Evolutionary conservation across 805 yeast species (phyloP), one percentile per base, ranked within the genome.

Genomic region (Candida broadrunensis): DNA sequence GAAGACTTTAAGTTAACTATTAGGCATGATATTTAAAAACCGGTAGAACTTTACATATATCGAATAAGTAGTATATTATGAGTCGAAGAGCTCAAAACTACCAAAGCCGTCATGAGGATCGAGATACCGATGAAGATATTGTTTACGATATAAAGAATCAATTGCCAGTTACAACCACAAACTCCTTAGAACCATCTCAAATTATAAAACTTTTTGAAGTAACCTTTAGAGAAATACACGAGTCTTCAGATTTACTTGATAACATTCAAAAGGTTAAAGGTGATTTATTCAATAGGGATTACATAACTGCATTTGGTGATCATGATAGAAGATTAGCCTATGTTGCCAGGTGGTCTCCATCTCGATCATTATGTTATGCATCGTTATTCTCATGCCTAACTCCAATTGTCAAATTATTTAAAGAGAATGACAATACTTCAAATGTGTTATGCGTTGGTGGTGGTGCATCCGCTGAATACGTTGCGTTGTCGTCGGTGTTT

Each of bases 401-500:
- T 4, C 72, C 72, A 3, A 58, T 80, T 8, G 55, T 60, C 33
- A 56, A 62, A 2, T 29, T 73, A 17, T 52, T 77, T 9, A 56
- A 56, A 29, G 62, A 65, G 30, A 61, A 65, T 2, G 54, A 54
- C 5, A 39, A 45, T 14, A 51, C 58, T 13, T 54, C 64, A 3
- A 59, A 70, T 5, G 76, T 82, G 0, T 57, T 88, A 26, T 77
- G 83, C 50, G 71, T 89, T 27, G 97, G 96, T 15, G 96, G 95
- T 18, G 97, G 97, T 26, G 96, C 96, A 0, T 87, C 91, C 4
- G 86, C 88, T 2, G 97, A 88, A 56, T 61, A 88, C 18, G 78
- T 80, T 24, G 86, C 78, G 0, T 54, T 87, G 33, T 78, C 79
- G 1, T 72, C 89, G 14, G 65, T 85, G 1, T 81, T 80, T 46